Evolutionary conservation across 495 filamentous ascomycete genomes (phyloP), one percentile per base, ranked within the genome.

Genomic region (Patellaria atrata): DNA sequence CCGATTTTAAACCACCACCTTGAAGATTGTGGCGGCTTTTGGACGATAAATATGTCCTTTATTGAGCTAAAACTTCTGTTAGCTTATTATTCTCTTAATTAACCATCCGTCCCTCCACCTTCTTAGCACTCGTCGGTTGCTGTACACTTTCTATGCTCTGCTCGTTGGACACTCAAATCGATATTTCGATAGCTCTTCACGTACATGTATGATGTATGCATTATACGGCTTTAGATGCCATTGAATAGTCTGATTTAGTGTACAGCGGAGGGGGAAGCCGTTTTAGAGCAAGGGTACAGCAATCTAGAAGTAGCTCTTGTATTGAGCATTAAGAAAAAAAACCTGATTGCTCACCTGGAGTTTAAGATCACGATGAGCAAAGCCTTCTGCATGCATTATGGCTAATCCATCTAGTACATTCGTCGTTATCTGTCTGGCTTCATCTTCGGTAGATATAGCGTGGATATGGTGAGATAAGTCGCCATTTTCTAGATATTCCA

Each of bases 1-100:
- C 27, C 27, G 27, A 30, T 30, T 15, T 30, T 30, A 30, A 30
- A n/a, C 27, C 27, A 30, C 27, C 27, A 30, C 17, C 27, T 30
- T 15, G 13, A n/a, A 13, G 27, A 5, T 15, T 30, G 27, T 30
- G 27, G 27, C 27, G 27, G 27, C 27, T 30, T 30, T 12, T 30
- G 27, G 27, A 30, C 27, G 17, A 30, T 15, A 30, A 30, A 30
- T n/a, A 30, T 30, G 27, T 30, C 17, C 27, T 30, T 30, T 30
- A 30, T 30, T 13, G n/a, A 30, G 17, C 17, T 13, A 30, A 30
- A n/a, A n/a, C 13, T 12, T 8, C 27, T 15, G 27, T 30, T 30
- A n/a, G n/a, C n/a, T n/a, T n/a, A n/a, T n/a, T n/a, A n/a, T n/a
- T n/a, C n/a, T n/a, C n/a, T n/a, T n/a, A n/a, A n/a, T n/a, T n/a